A percentile compares a stretch with the other conserved stretches of the same genome.
These are phyloP conservation scores for Pythium myriotylum DNA, from an alignment of 352 stramenopile species.

Conservation along the genomic window DNA sequence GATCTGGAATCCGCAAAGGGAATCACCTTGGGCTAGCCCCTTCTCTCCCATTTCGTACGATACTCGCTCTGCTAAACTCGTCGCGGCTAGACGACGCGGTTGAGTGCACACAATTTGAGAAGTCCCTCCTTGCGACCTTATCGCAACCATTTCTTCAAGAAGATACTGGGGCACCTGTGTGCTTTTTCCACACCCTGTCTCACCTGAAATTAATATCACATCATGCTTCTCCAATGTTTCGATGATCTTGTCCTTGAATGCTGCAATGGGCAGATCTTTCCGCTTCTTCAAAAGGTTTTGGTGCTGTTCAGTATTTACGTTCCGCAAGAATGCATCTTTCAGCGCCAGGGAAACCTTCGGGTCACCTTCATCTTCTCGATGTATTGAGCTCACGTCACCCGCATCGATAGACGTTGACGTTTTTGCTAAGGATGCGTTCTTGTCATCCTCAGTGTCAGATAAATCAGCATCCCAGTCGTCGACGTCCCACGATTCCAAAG, in stretches of 20 bases:
- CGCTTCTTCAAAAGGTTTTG: conserved; percentile 48
- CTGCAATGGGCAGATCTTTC: conserved; percentile 74
- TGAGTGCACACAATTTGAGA: conserved; percentile 97
- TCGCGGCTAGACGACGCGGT: conserved; percentile 95
- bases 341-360: conserved; percentile 7
- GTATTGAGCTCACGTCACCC: too few species aligned
- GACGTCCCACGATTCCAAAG: conserved; percentile 57
- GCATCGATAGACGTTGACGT: background rate
- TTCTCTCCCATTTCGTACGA: conserved; percentile 92
- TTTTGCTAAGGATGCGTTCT: background rate
- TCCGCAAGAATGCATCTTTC: conserved; percentile 11
- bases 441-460: conserved; percentile 27
- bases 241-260: conserved; percentile 83
- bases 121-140: conserved; percentile 51
- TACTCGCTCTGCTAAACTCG: conserved; percentile 94
- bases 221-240: conserved; percentile 71
- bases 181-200: conserved; percentile 95
- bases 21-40: conserved; percentile 52
- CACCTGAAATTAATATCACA: conserved; percentile 94
- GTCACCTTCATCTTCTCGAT: background rate
- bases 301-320: conserved; percentile 12
- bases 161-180: conserved; percentile 98
- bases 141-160: conserved; percentile 88
- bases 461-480: conserved; percentile 78
- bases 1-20: conserved; percentile 92